A percentile compares a stretch with the other conserved stretches of the same genome.
Conservation (phyloP, 2,329 filamentous ascomycete genomes). For the Fusarium mangiferae region DNA sequence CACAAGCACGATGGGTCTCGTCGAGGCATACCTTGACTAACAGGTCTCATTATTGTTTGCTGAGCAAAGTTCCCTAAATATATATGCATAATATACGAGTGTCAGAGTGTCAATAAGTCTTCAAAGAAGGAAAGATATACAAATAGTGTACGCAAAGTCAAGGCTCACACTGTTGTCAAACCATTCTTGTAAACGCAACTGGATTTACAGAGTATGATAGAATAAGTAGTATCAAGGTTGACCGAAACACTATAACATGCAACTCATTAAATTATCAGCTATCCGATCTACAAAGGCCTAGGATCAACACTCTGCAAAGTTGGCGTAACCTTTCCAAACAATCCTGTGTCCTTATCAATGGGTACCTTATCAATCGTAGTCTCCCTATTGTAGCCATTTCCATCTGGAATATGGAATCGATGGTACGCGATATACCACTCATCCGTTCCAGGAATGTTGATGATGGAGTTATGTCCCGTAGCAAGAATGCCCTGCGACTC, state of each 20-base stretch:
- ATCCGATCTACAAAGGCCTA: not conserved
- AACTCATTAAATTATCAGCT: rapidly evolving
- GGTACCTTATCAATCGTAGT: conserved; percentile 54
- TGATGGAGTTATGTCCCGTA: conserved; percentile 57
- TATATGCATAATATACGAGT: not conserved
- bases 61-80: rapidly evolving
- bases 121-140: not conserved
- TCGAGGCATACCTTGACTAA: not conserved
- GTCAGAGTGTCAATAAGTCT: rapidly evolving
- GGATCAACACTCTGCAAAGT: conserved; percentile 34
- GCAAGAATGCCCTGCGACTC: conserved; percentile 54
- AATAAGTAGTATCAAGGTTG: no score
- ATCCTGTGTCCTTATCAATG: conserved; percentile 51
- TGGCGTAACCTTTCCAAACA: conserved; percentile 51
- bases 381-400: conserved; percentile 57
- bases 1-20: not conserved
- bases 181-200: not conserved
- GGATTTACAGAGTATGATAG: no score
- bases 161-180: rapidly evolving
- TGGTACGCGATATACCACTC: conserved; percentile 63
- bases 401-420: conserved; percentile 57
- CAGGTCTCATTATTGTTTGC: rapidly evolving
- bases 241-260: rapidly evolving
- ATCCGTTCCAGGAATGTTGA: conserved; percentile 59
- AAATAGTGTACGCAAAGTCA: rapidly evolving